Evolutionary conservation across 805 yeast genomes (phyloP), one percentile per base, ranked within the genome.

Genomic region (Wickerhamomyces subpelliculosus): DNA sequence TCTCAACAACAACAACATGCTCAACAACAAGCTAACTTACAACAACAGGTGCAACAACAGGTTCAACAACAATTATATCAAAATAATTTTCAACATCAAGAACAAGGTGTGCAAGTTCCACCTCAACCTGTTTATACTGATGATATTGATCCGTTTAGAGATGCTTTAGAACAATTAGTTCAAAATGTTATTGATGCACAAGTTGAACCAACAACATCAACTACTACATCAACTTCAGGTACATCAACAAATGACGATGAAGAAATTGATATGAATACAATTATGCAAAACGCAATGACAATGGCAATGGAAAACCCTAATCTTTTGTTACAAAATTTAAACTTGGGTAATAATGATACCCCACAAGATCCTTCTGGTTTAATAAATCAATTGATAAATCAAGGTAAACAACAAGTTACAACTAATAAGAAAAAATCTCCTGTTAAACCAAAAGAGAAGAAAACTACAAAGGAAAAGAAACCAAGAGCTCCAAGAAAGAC

Each of bases 231-330:
- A 34, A 8, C 32, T 27, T 4, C 17, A 34, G 20, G 19, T 28
- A 32, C 16, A 23, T 4, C 17, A 6, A 8, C 37, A 13, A 37
- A 36, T 31, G 50, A 56, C 27, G 72, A 64, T 27, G 73, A 65
- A 24, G 76, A 73, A 21, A 62, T 80, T 41, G 85, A 80, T 49
- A 68, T 83, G 76, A 79, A 75, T 49, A 82, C 75, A 46, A 83
- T 83, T 45, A 71, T 83, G 68, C 86, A 80, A 45, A 80, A 80
- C 60, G 93, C 90, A 1, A 70, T 83, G 62, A 74, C 75, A 34
- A 69, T 84, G 80, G 93, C 89, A 0, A 75, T 78, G 68, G 81
- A 75, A 43, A 75, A 79, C 42, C 82, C 82, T 12, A 60, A 51
- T 16, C 53, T 61, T 11, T 43, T 46, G 54, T 57, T 50, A 57